Percentiles rank a stretch among this genome's conserved stretches.
Evolutionary conservation across 1,284 basidiomycete species (phyloP).

Genomic region (Cryptococcus floricola): DNA sequence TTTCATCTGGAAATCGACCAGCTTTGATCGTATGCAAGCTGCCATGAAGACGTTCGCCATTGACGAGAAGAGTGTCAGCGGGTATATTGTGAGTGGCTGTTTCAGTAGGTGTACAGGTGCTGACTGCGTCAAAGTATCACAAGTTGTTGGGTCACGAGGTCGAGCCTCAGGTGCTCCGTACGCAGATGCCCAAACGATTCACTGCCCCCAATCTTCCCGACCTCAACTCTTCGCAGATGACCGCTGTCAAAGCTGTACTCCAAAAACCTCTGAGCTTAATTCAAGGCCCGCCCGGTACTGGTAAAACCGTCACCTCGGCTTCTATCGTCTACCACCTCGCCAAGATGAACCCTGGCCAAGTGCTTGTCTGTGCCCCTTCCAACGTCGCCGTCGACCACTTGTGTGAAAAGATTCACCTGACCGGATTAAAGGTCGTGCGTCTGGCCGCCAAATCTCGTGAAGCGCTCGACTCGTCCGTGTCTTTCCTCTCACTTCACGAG

Average conservation of each 20-base stretch:
- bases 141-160: conserved; percentile 96
- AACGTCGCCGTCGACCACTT: conserved; percentile 99
- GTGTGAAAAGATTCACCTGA: conserved; percentile 96
- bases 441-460: conserved; percentile 97
- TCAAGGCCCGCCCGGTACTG: conserved; percentile 96
- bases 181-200: conserved; percentile 75
- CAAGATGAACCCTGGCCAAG: conserved; percentile 99
- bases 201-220: conserved; percentile 96
- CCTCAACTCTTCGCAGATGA: conserved; percentile 98
- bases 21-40: conserved; percentile 97
- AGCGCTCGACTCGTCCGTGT: conserved; percentile 87
- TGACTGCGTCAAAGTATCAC: conserved; percentile 66
- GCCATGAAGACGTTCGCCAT: conserved; percentile 99
- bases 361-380: conserved; percentile 96
- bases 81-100: conserved; percentile 74
- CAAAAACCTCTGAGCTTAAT: conserved; percentile 98
- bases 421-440: conserved; percentile 95
- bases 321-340: conserved; percentile 98
- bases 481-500: conserved; percentile 91
- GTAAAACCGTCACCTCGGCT: conserved; percentile 99
- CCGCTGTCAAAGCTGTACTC: conserved; percentile 95
- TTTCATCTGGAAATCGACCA: conserved; percentile 99
- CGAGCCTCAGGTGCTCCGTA: conserved; percentile 75
- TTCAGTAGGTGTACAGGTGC: not conserved
- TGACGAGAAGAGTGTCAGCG: conserved; percentile 97